These are phyloP conservation scores for Discostella stelligeroides DNA, from an alignment of 108 stramenopile genomes.

Conservation along the genomic window DNA sequence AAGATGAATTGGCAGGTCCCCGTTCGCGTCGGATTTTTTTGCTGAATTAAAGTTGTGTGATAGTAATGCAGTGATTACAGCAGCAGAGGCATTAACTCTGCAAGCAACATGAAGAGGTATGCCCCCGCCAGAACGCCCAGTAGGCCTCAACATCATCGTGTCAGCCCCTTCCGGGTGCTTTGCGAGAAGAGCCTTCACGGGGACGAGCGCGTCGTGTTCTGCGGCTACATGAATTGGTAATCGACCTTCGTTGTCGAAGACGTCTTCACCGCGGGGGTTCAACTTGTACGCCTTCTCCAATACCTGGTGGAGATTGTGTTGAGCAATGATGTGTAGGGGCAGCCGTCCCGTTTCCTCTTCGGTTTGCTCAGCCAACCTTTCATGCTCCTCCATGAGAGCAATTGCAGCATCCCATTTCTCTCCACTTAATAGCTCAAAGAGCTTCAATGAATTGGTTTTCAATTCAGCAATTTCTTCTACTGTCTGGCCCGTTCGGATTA, in stretches of 20 bases:
- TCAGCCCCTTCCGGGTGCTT: constrained; percentile 48
- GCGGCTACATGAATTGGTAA: constrained; percentile 88
- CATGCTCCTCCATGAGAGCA: constrained; percentile 32
- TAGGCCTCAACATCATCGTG: constrained; percentile 51
- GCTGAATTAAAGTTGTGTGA: constrained; percentile 45
- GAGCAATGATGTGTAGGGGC: constrained; percentile 80
- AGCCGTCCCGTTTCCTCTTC: constrained; percentile 71
- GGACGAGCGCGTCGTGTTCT: constrained; percentile 65
- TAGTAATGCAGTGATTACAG: constrained; percentile 43
- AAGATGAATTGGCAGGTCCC: constrained; percentile 50
- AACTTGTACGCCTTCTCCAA: constrained; percentile 76
- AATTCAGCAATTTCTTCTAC: constrained; percentile 27
- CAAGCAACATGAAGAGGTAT: constrained; percentile 53
- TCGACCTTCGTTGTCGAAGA: constrained; percentile 79
- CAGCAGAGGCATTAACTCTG: constrained; percentile 32
- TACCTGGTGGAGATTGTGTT: constrained; percentile 59
- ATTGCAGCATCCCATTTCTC: constrained; percentile 47
- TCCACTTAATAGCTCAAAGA: constrained; percentile 36
- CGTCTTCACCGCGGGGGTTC: constrained; percentile 71
- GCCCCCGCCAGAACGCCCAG: constrained; percentile 44
- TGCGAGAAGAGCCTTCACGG: constrained; percentile 38
- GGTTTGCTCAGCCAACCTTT: constrained; percentile 34
- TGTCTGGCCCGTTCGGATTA: constrained; percentile 30
- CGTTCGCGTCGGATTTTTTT: constrained; percentile 50
- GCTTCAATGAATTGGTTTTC: constrained; percentile 15